Percentiles rank a stretch among this genome's conserved stretches.
phyloP scores from a whole-genome alignment of 805 yeast species.

The Komagataella populi region DNA sequence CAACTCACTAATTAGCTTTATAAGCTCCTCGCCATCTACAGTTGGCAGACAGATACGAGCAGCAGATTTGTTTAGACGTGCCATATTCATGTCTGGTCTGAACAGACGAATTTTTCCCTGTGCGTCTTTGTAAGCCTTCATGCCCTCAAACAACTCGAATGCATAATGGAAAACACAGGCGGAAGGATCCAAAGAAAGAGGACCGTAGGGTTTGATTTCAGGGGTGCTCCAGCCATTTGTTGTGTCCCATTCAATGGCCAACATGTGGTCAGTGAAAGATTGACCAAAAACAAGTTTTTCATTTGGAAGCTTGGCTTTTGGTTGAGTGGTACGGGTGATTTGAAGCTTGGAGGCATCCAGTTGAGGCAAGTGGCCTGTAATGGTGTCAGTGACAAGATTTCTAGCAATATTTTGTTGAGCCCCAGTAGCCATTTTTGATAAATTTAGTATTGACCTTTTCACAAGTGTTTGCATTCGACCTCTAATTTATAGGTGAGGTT shows the following conservation, averaged over 20 bases:
- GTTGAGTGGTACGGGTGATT: slow-evolving; percentile 30
- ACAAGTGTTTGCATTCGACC: neutral
- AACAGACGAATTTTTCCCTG: slow-evolving; percentile 66
- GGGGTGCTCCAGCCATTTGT: slow-evolving; percentile 83
- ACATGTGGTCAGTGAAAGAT: slow-evolving; percentile 80
- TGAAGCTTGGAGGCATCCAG: slow-evolving; percentile 42
- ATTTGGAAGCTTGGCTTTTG: slow-evolving; percentile 43
- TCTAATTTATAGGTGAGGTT: neutral
- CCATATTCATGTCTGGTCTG: slow-evolving; percentile 89
- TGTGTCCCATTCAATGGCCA: slow-evolving; percentile 71
- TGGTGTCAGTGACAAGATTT: neutral
- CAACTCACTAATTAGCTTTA: slow-evolving; percentile 63
- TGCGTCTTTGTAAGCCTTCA: slow-evolving; percentile 72
- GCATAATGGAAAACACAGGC: slow-evolving; percentile 89
- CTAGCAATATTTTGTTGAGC: neutral
- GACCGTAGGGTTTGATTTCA: slow-evolving; percentile 73
- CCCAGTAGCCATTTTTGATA: neutral
- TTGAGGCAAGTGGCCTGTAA: slow-evolving; percentile 13
- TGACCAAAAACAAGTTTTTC: slow-evolving; percentile 59
- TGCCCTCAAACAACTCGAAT: slow-evolving; percentile 90
- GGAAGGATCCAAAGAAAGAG: slow-evolving; percentile 71
- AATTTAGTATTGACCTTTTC: neutral
- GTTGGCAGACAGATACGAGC: slow-evolving; percentile 81
- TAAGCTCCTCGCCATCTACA: slow-evolving; percentile 67
- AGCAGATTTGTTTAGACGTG: slow-evolving; percentile 79